These are phyloP conservation scores for Trametes maxima DNA, from an alignment of 768 basidiomycete genomes.

Conservation along the genomic window DNA sequence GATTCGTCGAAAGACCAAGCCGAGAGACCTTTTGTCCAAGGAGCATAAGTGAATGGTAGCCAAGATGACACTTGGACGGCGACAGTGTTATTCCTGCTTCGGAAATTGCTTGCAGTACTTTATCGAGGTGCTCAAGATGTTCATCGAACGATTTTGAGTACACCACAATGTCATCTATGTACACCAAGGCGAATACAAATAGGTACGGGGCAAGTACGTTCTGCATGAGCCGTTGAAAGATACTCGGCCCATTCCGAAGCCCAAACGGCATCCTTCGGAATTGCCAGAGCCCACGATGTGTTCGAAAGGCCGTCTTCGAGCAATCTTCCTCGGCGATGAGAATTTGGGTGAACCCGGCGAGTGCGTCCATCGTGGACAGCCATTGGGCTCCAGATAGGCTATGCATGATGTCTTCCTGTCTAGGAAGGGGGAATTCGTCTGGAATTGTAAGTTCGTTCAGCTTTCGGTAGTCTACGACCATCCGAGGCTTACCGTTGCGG, in stretches of 20 bases:
- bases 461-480: conserved; percentile 40
- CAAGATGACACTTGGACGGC: conserved; percentile 39
- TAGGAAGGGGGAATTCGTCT: conserved; percentile 25
- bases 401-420: conserved; percentile 25
- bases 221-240: conserved; percentile 45
- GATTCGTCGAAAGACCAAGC: conserved; percentile 40
- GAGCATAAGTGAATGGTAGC: conserved; percentile 36
- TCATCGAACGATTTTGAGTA: conserved; percentile 14
- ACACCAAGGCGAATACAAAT: neutral
- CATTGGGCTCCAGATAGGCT: conserved; percentile 32
- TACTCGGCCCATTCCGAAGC: conserved; percentile 34
- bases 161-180: conserved; percentile 16
- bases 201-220: conserved; percentile 3
- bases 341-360: conserved; percentile 45
- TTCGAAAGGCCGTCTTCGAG: conserved; percentile 41
- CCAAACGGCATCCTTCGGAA: conserved; percentile 46
- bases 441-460: conserved; percentile 31
- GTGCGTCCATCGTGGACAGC: conserved; percentile 39
- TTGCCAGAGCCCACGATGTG: conserved; percentile 43
- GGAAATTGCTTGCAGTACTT: neutral
- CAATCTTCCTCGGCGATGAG: conserved; percentile 32
- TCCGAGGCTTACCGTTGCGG: conserved; percentile 39
- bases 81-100: conserved; percentile 34
- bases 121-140: neutral
- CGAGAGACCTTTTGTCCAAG: conserved; percentile 44